Base-by-base conservation (phyloP, 2,329 filamentous ascomycete species). In the Akanthomyces muscarius region DNA sequence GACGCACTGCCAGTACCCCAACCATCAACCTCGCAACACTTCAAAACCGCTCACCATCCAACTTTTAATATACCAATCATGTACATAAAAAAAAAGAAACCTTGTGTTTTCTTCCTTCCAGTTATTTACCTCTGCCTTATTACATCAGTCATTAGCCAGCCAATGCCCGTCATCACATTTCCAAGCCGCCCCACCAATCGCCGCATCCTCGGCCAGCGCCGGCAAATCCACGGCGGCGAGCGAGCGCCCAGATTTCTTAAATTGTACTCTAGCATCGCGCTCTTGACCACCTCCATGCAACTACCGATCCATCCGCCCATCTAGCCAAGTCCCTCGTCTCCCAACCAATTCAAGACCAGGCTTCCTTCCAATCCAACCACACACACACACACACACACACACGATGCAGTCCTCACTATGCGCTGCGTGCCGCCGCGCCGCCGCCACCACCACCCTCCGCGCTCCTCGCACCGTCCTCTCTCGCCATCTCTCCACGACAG, bases 371-470 rank as follows among this genome's bases (percentile, higher is more conserved):
- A 21, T 6, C 33, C 6, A 38, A 10, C 33, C 33, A 48, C 14
- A 50, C 11, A 21, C 21, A 21, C 21, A 48, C 14, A 50, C 11
- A 21, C 21, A 21, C 21, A n/a, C 5, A 10, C 18, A 33, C 55
- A 25, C 42, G 6, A 53, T 54, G 50, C 59, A 16, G 28, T 25
- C 38, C 5, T 47, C 42, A 21, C 41, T 61, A 42, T 55, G 59
- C 59, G 21, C 59, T 13, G 21, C 41, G 7, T 55, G 59, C 50
- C 48, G 50, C 16, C 59, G 50, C 59, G 50, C 42, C 21, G 59
- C 59, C 50, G 4, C 14, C 21, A 38, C 5, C 16, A 7, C 14
- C 21, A 41, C 4, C 16, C 21, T 1, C 14, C 11, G 8, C 47
- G 5, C 33, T 11, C 47, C 28, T 18, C 55, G 30, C 54, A 10